Base-by-base conservation (phyloP, 768 basidiomycete genomes). In the Imleria badia region DNA sequence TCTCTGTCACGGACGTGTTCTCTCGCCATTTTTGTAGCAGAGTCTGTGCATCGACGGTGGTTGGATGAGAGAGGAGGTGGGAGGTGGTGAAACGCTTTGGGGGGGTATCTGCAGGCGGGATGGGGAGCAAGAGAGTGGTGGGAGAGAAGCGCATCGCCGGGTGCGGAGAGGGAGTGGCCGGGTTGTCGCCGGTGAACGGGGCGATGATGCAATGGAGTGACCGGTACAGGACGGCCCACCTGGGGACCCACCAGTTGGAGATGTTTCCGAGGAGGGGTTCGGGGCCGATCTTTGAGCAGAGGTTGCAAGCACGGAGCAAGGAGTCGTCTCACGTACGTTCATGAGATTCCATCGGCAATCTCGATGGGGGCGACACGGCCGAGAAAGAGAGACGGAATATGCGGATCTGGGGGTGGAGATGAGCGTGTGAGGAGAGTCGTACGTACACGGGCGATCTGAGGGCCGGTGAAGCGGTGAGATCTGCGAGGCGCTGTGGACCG, bases 21-120 rank as follows among this genome's bases (percentile, higher is more conserved):
- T 44, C 54, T 51, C 54, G 10, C 54, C 54, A 42, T 55, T 54
- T 22, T 54, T 54, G 49, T 54, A 54, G 49, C 53, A 54, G 48
- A 54, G 53, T 54, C 17, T 54, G 34, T 3, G 53, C 54, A 19
- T 38, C 49, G 42, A 11, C 10, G 35, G 54, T 54, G 42, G 53
- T 54, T 1, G 48, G 53, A 15, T 54, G 53, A 5, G 53, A 29
- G 53, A 54, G 53, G 11, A 51, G 48, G 29, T 54, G 53, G 6
- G 53, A 54, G 17, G 53, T 54, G 29, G 54, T 54, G 49, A 44
- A 38, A 6, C 54, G 54, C 42, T 26, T 52, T 29, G 54, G 54
- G 2, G 54, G 50, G 17, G 50, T 44, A 20, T 44, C 42, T 5
- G 54, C 34, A 5, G 54, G 54, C 15, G 54, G 49, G 6, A 55